phyloP scores from a whole-genome alignment of 169 alveolate species.

The Plasmodium relictum region DNA sequence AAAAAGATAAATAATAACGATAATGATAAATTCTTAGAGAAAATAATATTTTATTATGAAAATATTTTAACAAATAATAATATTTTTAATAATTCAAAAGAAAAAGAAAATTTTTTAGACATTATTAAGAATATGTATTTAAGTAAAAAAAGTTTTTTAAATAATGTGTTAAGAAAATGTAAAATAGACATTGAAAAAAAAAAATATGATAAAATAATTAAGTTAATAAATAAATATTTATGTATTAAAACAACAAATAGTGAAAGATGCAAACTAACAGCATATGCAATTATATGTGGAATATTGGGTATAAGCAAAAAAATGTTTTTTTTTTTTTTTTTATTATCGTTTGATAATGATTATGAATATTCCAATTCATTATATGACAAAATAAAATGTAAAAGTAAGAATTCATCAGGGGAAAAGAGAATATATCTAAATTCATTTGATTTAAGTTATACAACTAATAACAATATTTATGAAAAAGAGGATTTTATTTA shows the following conservation, averaged over 20 bases:
- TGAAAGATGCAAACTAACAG: conserved; percentile 71
- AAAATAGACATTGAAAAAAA: conserved; percentile 37
- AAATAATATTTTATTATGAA: conserved; percentile 1
- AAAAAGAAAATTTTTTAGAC: neutral
- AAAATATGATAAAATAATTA: conserved; percentile 27
- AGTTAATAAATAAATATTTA: conserved; percentile 31
- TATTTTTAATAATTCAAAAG: neutral
- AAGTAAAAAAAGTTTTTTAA: neutral
- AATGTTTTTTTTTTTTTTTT: conserved; percentile 45
- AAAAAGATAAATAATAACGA: neutral
- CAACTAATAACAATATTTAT: no score
- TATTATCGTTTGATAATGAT: conserved; percentile 24
- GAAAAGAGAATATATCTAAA: no score
- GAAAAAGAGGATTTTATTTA: no score
- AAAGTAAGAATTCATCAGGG: no score
- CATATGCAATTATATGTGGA: conserved; percentile 76
- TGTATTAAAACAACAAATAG: conserved; percentile 66
- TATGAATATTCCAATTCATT: neutral
- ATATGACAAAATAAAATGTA: no score
- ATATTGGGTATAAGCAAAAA: conserved; percentile 60
- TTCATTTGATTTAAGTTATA: no score
- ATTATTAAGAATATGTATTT: neutral
- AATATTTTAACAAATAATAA: conserved; percentile 1
- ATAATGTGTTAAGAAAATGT: conserved; percentile 4
- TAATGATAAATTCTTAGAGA: neutral